A percentile compares a stretch with the other conserved stretches of the same genome.
Evolutionary conservation across 2,329 filamentous ascomycete species (phyloP).

Genomic region (Cryoendolithus antarcticus): DNA sequence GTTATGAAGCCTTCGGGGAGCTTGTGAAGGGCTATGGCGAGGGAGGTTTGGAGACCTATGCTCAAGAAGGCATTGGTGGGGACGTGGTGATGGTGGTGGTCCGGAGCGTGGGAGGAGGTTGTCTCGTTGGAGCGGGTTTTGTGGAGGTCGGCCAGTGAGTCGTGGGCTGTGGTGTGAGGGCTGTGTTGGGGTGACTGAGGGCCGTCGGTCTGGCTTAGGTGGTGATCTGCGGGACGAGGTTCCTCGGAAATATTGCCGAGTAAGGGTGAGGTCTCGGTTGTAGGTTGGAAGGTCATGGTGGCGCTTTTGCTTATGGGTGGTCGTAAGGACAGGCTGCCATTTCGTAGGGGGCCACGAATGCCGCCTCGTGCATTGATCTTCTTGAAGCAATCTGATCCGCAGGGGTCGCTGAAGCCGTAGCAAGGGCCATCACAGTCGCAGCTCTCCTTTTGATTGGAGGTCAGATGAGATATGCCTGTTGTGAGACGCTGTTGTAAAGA

Average conservation of each 20-base stretch:
- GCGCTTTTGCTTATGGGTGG: conserved; percentile 13
- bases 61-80: conserved; percentile 86
- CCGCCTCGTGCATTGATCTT: conserved; percentile 29
- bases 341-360: conserved; percentile 1
- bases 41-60: conserved; percentile 89
- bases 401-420: conserved; percentile 49
- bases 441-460: conserved; percentile 33
- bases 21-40: conserved; percentile 93
- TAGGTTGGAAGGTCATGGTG: conserved; percentile 8
- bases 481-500: conserved; percentile 31
- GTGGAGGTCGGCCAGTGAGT: conserved; percentile 5
- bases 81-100: conserved; percentile 79
- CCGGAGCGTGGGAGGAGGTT: conserved; percentile 6
- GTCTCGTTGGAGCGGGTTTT: conserved; percentile 9
- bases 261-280: conserved; percentile 5
- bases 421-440: conserved; percentile 50
- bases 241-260: conserved; percentile 3
- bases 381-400: conserved; percentile 49
- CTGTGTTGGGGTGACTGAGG: background rate
- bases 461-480: conserved; percentile 35
- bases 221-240: background rate
- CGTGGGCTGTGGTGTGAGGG: background rate
- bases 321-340: conserved; percentile 2
- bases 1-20: conserved; percentile 81
- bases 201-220: background rate